phyloP scores from a whole-genome alignment of 805 yeast genomes.

The Yarrowia osloensis region DNA sequence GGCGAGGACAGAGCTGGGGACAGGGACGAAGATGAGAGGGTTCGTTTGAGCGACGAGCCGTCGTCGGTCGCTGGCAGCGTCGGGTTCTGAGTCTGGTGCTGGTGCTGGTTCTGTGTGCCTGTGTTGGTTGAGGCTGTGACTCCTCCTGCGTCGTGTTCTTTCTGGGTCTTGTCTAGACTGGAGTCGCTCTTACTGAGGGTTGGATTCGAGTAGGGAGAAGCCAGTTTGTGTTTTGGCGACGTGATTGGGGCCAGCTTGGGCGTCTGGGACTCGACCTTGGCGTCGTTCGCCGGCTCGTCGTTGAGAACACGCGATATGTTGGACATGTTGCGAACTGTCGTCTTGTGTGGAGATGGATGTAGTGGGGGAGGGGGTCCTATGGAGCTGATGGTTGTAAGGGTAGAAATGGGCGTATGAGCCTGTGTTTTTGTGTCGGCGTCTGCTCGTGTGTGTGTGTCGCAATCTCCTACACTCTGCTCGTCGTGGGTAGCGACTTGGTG shows the following conservation, averaged over 20 bases:
- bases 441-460: background rate
- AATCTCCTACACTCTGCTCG: background rate
- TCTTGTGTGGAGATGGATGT: background rate
- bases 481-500: slow-evolving; percentile 3
- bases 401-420: too few relatives aligned
- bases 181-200: slow-evolving; percentile 4
- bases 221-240: slow-evolving; percentile 18
- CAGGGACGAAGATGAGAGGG: slow-evolving; percentile 10
- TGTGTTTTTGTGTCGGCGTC: background rate
- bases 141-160: background rate
- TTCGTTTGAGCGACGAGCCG: background rate
- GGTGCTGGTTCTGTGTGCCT: background rate
- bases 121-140: background rate
- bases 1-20: slow-evolving; percentile 17
- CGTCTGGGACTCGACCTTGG: slow-evolving; percentile 15
- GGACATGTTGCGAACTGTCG: background rate
- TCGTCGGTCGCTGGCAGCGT: background rate
- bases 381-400: too few relatives aligned
- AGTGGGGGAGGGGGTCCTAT: background rate
- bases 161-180: background rate
- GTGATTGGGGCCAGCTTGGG: slow-evolving; percentile 10
- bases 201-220: slow-evolving; percentile 15
- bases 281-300: slow-evolving; percentile 24
- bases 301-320: slow-evolving; percentile 29
- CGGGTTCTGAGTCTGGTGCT: background rate